Percentiles rank a stretch among this genome's conserved stretches.
These are phyloP conservation scores for Verbascum thapsus DNA, from an alignment of 257 asterid genomes.

Conservation along the genomic window DNA sequence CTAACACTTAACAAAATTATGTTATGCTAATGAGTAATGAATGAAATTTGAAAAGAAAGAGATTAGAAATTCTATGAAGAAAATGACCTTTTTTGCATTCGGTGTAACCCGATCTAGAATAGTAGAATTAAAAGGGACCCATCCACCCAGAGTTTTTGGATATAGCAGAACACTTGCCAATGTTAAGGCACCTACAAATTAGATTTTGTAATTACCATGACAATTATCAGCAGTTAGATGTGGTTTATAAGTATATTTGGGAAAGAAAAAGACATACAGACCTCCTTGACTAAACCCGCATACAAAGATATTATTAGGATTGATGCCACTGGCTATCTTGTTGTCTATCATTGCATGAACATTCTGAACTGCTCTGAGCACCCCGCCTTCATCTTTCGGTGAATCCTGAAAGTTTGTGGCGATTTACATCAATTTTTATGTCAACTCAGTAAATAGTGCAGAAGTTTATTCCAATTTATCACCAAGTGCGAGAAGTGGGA, in stretches of 20 bases:
- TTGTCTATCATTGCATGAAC: constrained; percentile 85
- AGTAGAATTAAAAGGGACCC: constrained; percentile 87
- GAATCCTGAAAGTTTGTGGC: constrained; percentile 57
- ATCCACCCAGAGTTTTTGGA: constrained; percentile 90
- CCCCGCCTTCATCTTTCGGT: constrained; percentile 68
- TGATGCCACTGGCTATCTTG: constrained; percentile 74
- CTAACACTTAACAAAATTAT: constrained; percentile 9
- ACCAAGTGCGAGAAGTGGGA: too few relatives aligned
- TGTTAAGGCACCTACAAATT: constrained; percentile 76
- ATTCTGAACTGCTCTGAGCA: constrained; percentile 78
- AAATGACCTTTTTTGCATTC: constrained; percentile 72
- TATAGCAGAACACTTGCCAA: constrained; percentile 89
- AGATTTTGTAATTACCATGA: constrained; percentile 20
- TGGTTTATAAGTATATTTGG: too few relatives aligned
- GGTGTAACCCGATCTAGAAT: constrained; percentile 61
- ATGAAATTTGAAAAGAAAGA: too few relatives aligned
- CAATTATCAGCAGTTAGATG: constrained; percentile 9
- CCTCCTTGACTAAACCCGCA: constrained; percentile 99
- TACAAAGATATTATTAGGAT: constrained; percentile 69
- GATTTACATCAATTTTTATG: constrained; percentile 1
- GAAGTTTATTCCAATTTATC: too few relatives aligned
- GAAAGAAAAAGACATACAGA: constrained; percentile 30
- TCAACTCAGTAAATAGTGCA: too few relatives aligned
- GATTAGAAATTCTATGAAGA: too few relatives aligned
- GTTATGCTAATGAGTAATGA: too few relatives aligned